These are phyloP conservation scores for Tulasnella sp. DNA, from an alignment of 768 basidiomycete genomes.

Conservation along the genomic window DNA sequence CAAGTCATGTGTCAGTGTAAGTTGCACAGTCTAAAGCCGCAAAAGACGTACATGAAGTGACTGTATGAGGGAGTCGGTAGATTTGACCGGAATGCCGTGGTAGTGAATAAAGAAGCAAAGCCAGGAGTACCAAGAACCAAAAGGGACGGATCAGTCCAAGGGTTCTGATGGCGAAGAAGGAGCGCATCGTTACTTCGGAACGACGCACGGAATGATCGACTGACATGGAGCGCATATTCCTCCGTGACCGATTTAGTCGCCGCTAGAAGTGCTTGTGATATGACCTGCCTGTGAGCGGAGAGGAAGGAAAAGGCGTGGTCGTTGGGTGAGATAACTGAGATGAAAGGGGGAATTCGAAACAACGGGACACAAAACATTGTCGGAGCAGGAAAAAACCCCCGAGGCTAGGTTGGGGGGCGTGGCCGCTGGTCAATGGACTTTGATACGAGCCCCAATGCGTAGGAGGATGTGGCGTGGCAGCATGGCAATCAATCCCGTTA, in stretches of 20 bases:
- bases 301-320: slow-evolving; percentile 20
- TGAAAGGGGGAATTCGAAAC: slow-evolving; percentile 22
- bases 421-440: slow-evolving; percentile 1
- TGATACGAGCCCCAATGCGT: background rate
- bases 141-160: slow-evolving; percentile 4
- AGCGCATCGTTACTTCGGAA: slow-evolving; percentile 27
- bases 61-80: slow-evolving; percentile 44
- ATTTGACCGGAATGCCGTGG: slow-evolving; percentile 13
- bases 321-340: slow-evolving; percentile 28
- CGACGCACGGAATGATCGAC: slow-evolving; percentile 42
- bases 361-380: slow-evolving; percentile 1
- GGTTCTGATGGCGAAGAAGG: slow-evolving; percentile 10
- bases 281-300: slow-evolving; percentile 58
- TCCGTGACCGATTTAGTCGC: slow-evolving; percentile 75
- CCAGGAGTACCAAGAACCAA: background rate
- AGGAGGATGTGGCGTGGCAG: slow-evolving; percentile 11
- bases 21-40: slow-evolving; percentile 23
- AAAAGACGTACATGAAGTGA: slow-evolving; percentile 61
- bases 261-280: slow-evolving; percentile 81
- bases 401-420: slow-evolving; percentile 6
- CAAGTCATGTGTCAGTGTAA: slow-evolving; percentile 28
- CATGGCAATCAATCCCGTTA: slow-evolving; percentile 19
- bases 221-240: slow-evolving; percentile 70
- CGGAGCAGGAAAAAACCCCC: slow-evolving; percentile 8
- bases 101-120: background rate